Conservation (phyloP, 495 filamentous ascomycete genomes). For the Daldinia caldariorum region DNA sequence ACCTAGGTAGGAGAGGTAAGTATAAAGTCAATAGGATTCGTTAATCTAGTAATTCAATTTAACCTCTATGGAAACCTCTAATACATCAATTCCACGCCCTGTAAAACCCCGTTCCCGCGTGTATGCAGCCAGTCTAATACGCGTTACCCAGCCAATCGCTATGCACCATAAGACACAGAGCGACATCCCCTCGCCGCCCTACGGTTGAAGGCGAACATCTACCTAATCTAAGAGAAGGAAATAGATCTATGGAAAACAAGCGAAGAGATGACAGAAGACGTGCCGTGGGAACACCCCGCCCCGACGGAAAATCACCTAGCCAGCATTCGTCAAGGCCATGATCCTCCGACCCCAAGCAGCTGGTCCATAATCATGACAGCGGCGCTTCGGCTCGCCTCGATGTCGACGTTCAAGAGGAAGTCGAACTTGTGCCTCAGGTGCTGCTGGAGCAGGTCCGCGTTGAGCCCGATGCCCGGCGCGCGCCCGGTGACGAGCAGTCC, state of each 20-base stretch:
- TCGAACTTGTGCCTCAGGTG: slow-evolving; percentile 37
- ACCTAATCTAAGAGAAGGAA: neutral
- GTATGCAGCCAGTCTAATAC: slow-evolving; percentile 13
- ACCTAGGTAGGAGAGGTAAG: too few species aligned
- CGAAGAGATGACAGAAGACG: neutral
- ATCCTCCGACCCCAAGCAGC: slow-evolving; percentile 4
- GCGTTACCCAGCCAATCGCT: slow-evolving; percentile 11
- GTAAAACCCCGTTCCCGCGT: neutral
- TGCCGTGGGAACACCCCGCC: neutral
- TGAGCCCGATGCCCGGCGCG: slow-evolving; percentile 34
- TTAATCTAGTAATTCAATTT: neutral
- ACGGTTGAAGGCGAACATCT: neutral
- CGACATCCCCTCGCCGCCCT: neutral
- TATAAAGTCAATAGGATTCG: neutral
- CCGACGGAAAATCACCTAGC: neutral
- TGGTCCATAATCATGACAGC: slow-evolving; percentile 42
- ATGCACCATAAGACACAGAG: slow-evolving; percentile 12
- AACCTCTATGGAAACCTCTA: neutral
- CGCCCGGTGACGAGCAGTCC: slow-evolving; percentile 36
- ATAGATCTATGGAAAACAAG: neutral
- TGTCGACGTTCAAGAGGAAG: slow-evolving; percentile 26
- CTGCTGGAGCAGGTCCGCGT: slow-evolving; percentile 37
- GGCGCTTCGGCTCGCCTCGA: slow-evolving; percentile 22
- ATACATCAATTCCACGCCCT: neutral
- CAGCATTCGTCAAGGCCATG: slow-evolving; percentile 7